Evolutionary conservation across 306 rosid species (phyloP).

Genomic region (Amphicarpaea edgeworthii): DNA sequence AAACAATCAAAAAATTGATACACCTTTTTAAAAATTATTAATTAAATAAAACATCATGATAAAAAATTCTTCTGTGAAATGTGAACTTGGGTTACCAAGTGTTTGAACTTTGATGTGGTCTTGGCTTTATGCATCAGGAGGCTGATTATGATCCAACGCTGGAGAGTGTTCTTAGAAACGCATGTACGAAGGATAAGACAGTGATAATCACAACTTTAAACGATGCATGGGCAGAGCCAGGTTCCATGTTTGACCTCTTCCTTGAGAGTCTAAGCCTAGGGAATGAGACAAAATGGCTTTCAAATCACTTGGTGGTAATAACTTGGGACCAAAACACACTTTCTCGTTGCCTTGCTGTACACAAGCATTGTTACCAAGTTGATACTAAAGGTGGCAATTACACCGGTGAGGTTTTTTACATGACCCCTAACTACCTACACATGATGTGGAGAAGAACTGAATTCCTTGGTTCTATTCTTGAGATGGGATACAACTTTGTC

Average conservation of each 20-base stretch:
- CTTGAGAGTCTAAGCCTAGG: slow-evolving; percentile 75
- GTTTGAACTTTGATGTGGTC: neutral
- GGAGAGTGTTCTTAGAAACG: slow-evolving; percentile 55
- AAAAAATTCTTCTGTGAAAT: slow-evolving; percentile 8
- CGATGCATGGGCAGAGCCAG: slow-evolving; percentile 87
- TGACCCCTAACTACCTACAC: slow-evolving; percentile 65
- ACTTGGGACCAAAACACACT: slow-evolving; percentile 76
- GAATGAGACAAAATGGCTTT: slow-evolving; percentile 58
- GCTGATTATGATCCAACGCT: slow-evolving; percentile 34
- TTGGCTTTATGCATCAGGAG: neutral
- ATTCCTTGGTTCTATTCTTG: slow-evolving; percentile 65
- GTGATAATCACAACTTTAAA: slow-evolving; percentile 78
- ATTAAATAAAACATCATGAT: too few species aligned
- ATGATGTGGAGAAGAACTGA: slow-evolving; percentile 91
- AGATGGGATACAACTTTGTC: slow-evolving; percentile 74
- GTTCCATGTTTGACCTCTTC: slow-evolving; percentile 76
- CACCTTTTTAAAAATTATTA: too few species aligned
- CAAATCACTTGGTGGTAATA: slow-evolving; percentile 71
- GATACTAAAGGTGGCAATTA: slow-evolving; percentile 60
- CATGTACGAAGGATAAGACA: slow-evolving; percentile 69
- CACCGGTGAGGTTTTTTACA: slow-evolving; percentile 65
- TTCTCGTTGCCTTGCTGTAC: slow-evolving; percentile 64
- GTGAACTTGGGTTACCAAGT: neutral
- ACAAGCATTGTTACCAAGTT: slow-evolving; percentile 68
- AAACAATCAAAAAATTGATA: neutral